Conservation (phyloP, 2,329 filamentous ascomycete genomes). For the Decorospora gaudefroyi region DNA sequence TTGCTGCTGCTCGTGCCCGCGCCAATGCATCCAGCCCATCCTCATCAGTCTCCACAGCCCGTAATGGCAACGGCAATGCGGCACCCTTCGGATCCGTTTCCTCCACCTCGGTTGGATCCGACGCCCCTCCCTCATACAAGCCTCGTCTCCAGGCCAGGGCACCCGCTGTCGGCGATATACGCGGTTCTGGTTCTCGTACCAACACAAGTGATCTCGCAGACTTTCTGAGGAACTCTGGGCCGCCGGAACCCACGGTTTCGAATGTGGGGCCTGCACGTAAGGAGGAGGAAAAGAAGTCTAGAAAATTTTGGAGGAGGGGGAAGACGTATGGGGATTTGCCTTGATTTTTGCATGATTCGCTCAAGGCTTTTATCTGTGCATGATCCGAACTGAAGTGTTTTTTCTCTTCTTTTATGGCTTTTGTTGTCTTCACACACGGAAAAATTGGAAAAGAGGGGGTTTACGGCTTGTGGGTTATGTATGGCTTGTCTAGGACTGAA, state of each 20-base stretch:
- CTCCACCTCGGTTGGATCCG: slow-evolving; percentile 20
- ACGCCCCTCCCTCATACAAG: slow-evolving; percentile 33
- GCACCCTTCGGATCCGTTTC: slow-evolving; percentile 20
- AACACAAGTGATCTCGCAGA: slow-evolving; percentile 51
- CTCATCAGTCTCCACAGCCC: slow-evolving; percentile 21
- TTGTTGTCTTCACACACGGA: too few species aligned
- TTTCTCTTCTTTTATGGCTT: too few species aligned
- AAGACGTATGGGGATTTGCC: slow-evolving; percentile 33
- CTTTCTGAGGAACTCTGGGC: slow-evolving; percentile 51
- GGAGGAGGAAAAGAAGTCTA: slow-evolving; percentile 42
- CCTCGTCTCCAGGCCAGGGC: slow-evolving; percentile 36
- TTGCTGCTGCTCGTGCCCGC: slow-evolving; percentile 42
- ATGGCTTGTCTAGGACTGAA: too few species aligned
- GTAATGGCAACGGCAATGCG: slow-evolving; percentile 21
- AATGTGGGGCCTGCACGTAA: slow-evolving; percentile 19
- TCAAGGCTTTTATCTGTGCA: too few species aligned
- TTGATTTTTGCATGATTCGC: neutral
- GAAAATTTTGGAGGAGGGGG: slow-evolving; percentile 44
- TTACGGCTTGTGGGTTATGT: too few species aligned
- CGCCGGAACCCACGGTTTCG: slow-evolving; percentile 33
- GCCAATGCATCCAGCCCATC: slow-evolving; percentile 26
- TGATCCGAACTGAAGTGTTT: too few species aligned
- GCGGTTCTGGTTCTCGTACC: slow-evolving; percentile 24
- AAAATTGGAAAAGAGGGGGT: too few species aligned
- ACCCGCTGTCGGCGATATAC: slow-evolving; percentile 28